Evolutionary conservation across 78 protist genomes (phyloP).

Genomic region (Polysphondylium violaceum): DNA sequence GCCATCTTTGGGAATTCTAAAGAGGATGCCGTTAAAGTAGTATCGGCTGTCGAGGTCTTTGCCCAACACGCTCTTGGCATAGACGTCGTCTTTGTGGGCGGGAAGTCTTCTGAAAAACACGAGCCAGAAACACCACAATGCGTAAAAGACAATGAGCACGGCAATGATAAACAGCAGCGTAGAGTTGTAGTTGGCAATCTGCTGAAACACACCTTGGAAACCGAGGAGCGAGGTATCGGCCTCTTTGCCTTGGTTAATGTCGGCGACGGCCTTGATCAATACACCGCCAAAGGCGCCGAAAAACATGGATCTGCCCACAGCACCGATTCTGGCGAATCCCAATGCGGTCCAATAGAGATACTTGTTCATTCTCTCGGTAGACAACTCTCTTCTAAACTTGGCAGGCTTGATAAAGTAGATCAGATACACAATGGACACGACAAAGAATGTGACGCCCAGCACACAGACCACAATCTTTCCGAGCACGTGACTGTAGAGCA

Average conservation of each 20-base stretch:
- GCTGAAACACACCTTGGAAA: conserved; percentile 71
- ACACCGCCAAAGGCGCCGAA: conserved; percentile 67
- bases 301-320: conserved; percentile 68
- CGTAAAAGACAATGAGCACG: conserved; percentile 32
- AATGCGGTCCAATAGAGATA: conserved; percentile 33
- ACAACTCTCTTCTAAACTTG: conserved; percentile 56
- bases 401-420: conserved; percentile 38
- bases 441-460: conserved; percentile 48
- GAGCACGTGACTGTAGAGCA: background rate
- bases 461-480: conserved; percentile 59
- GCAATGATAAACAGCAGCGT: conserved; percentile 53
- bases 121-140: conserved; percentile 63
- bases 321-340: conserved; percentile 71
- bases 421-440: conserved; percentile 28
- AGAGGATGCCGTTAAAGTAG: conserved; percentile 23
- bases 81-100: conserved; percentile 39
- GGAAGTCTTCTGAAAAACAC: conserved; percentile 63
- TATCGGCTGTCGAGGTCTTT: background rate
- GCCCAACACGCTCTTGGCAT: conserved; percentile 20
- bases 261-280: conserved; percentile 38
- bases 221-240: conserved; percentile 31
- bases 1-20: background rate
- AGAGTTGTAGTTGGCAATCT: conserved; percentile 33
- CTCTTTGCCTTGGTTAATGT: conserved; percentile 24
- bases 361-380: conserved; percentile 63